Evolutionary conservation across 768 basidiomycete species (phyloP).

Genomic region (Wakefieldia striispora): DNA sequence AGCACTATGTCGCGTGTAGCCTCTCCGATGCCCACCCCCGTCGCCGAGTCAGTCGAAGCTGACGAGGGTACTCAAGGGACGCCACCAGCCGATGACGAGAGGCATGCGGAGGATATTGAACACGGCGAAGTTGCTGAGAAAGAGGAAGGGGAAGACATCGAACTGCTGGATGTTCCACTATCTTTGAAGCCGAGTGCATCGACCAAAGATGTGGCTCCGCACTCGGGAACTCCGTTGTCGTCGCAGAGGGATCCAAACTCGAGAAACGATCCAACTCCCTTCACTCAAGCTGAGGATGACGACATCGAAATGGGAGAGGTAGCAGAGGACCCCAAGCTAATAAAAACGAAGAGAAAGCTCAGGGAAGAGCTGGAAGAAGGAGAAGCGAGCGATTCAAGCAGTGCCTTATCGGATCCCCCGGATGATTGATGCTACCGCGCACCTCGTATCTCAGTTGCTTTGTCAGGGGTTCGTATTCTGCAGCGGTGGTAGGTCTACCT

Average conservation of each 20-base stretch:
- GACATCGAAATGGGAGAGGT: constrained; percentile 95
- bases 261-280: constrained; percentile 16
- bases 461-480: constrained; percentile 14
- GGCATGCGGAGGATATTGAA: constrained; percentile 37
- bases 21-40: constrained; percentile 48
- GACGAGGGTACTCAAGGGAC: constrained; percentile 25
- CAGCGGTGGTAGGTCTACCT: constrained; percentile 41
- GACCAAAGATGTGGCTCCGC: constrained; percentile 34
- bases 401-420: constrained; percentile 74
- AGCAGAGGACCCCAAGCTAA: constrained; percentile 62
- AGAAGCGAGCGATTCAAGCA: constrained; percentile 80
- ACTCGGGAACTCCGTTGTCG: constrained; percentile 29
- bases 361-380: constrained; percentile 83
- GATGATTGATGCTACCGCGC: constrained; percentile 39
- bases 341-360: constrained; percentile 46
- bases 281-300: constrained; percentile 41
- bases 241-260: constrained; percentile 26
- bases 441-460: not conserved
- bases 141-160: constrained; percentile 37
- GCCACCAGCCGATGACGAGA: constrained; percentile 32
- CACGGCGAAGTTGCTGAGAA: constrained; percentile 43
- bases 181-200: constrained; percentile 32
- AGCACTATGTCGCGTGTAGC: constrained; percentile 38
- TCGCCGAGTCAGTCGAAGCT: constrained; percentile 36
- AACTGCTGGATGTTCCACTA: constrained; percentile 28